Base-by-base conservation (phyloP, 768 basidiomycete genomes). In the Rhodocollybia butyracea region DNA sequence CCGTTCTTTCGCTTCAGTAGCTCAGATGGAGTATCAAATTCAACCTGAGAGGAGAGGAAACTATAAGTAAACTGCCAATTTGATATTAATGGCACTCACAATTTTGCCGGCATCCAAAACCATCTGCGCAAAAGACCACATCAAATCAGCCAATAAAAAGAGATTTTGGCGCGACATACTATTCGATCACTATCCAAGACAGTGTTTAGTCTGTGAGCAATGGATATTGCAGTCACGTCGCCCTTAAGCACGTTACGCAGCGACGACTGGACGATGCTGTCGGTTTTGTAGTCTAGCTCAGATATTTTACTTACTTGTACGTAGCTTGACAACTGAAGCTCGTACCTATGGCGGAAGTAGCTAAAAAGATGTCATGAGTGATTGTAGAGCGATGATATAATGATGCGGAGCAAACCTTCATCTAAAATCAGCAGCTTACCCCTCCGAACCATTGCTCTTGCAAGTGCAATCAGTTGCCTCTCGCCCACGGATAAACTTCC, bases 401-500 rank as follows among this genome's bases (percentile, higher is more conserved):
- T 6, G 21, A 29, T 80, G 56, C 80, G 79, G 48, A 74, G 77
- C 51, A 77, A 77, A 36, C 83, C 83, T 57, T 85, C 83, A 50
- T 82, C 84, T 29, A 84, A 70, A 40, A 84, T 75, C 47, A 85
- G 75, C 52, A 84, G 70, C 29, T 75, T 63, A 59, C 77, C 81
- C 21, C 75, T 71, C 15, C 80, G 68, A 27, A 84, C 66, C 22
- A 85, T 66, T 0, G 84, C 83, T 17, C 83, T 74, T 2, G 84
- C 83, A 74, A 85, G 77, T 3, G 83, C 80, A 42, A 85, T 78
- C 34, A 85, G 67, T 60, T 89, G 88, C 10, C 86, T 65, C 62
- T 89, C 86, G 21, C 88, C 88, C 47, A 85, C 82, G 1, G 83
- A 85, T 65, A 89, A 84, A 68, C 89, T 89, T 29, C 77, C 84